A percentile compares a stretch with the other conserved stretches of the same genome.
Conservation (phyloP, 2,329 filamentous ascomycete genomes). For the Lecanicillium sp. region DNA sequence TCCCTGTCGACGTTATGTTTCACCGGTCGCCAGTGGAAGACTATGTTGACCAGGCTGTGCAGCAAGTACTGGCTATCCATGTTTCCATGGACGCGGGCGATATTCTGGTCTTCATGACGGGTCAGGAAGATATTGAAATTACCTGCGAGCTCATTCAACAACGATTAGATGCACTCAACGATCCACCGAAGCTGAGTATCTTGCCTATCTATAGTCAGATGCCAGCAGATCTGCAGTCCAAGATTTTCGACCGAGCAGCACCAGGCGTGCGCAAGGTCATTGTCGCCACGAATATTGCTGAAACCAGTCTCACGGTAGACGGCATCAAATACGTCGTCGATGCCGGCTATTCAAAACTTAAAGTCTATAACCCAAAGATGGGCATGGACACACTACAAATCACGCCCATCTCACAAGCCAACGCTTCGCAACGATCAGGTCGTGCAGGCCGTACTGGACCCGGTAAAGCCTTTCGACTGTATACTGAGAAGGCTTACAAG, state of each 20-base stretch:
- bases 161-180: constrained; percentile 78
- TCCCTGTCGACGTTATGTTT: constrained; percentile 94
- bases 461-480: constrained; percentile 90
- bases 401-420: constrained; percentile 94
- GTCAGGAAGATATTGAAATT: constrained; percentile 95
- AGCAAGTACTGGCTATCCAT: constrained; percentile 91
- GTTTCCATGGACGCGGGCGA: constrained; percentile 90
- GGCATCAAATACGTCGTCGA: constrained; percentile 99
- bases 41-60: constrained; percentile 94
- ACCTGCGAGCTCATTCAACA: constrained; percentile 92
- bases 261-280: constrained; percentile 95
- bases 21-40: constrained; percentile 93
- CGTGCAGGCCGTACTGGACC: constrained; percentile 91
- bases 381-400: constrained; percentile 99
- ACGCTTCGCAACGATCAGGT: constrained; percentile 86
- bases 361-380: constrained; percentile 98
- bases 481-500: constrained; percentile 88
- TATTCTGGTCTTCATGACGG: constrained; percentile 98
- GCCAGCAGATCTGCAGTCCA: constrained; percentile 95
- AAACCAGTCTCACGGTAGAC: constrained; percentile 95
- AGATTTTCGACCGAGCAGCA: constrained; percentile 89
- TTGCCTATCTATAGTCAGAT: constrained; percentile 98
- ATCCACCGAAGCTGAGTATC: constrained; percentile 90
- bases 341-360: constrained; percentile 91
- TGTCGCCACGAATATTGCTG: constrained; percentile 96